Evolutionary conservation across 345 rosid species (phyloP), one percentile per base, ranked within the genome.

Genomic region (Camelina sativa): DNA sequence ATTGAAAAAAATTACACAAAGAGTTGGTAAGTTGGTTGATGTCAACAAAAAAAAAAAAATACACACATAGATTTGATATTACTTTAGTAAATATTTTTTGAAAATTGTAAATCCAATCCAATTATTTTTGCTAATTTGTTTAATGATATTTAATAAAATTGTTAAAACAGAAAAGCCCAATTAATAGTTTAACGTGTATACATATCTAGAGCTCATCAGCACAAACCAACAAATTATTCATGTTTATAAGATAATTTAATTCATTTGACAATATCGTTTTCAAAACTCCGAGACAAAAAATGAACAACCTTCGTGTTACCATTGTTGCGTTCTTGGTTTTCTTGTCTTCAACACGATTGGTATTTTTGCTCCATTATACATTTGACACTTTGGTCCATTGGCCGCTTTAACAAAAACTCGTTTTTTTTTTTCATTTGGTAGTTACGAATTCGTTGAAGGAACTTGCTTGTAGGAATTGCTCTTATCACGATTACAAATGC

Each of bases 401-500:
- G 12, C 1, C 0, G 59, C 11, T 13, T 25, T 6, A 7, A 25
- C 16, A 25, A 12, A 3, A 54, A 12, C 11, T 1, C 1, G 12
- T 30, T 57, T 25, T 8, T 32, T 11, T 4, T 8, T 1, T 15
- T 56, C 6, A n/a, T 57, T 4, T 57, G 22, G 13, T 12, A 57
- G 22, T 57, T 57, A 30, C 62, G 6, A 32, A 32, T 30, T 57
- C 62, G 32, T 57, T 30, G 41, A 41, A 57, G 7, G 62, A 30
- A n/a, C 12, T 3, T n/a, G n/a, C n/a, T n/a, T n/a, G n/a, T n/a
- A n/a, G n/a, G n/a, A n/a, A n/a, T n/a, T n/a, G n/a, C n/a, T n/a
- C n/a, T n/a, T n/a, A n/a, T n/a, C n/a, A n/a, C n/a, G n/a, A n/a
- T n/a, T n/a, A n/a, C n/a, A n/a, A n/a, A n/a, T n/a, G n/a, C n/a